phyloP scores from a whole-genome alignment of 2,329 filamentous ascomycete species.

The Elsinoe fawcettii region DNA sequence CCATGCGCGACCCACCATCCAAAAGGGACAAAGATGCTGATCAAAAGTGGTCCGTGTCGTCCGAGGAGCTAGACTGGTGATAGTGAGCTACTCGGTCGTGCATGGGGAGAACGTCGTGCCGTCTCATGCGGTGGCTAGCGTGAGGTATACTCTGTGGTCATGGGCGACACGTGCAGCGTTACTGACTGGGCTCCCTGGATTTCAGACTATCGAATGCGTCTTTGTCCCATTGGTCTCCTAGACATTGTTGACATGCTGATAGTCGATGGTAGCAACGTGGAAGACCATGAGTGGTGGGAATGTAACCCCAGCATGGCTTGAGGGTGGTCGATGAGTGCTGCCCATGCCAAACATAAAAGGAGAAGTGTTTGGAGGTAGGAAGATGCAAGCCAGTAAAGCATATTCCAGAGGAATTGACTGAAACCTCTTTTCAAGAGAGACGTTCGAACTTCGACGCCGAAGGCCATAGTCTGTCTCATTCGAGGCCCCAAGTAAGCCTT shows the following conservation, averaged over 20 bases:
- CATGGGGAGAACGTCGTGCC: background rate
- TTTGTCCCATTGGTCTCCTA: background rate
- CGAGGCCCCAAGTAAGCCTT: background rate
- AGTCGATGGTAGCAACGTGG: background rate
- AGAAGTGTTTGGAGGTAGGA: background rate
- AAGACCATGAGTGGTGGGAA: background rate
- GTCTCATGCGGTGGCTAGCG: background rate
- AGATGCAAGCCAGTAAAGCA: background rate
- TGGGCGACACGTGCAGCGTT: background rate
- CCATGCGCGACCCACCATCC: background rate
- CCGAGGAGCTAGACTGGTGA: background rate
- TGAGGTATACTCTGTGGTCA: background rate
- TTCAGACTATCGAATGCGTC: conserved; percentile 8
- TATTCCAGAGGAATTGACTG: background rate
- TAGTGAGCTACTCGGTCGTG: background rate
- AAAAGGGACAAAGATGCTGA: background rate
- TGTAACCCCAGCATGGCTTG: background rate
- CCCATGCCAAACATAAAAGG: background rate
- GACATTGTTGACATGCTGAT: background rate
- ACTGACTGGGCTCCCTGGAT: background rate
- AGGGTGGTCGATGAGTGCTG: background rate
- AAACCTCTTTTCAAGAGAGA: background rate
- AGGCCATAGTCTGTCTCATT: background rate
- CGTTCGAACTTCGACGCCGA: background rate
- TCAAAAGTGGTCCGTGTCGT: background rate